These are phyloP conservation scores for Gliomastix tumulicola DNA, from an alignment of 2,329 filamentous ascomycete species.

Conservation along the genomic window DNA sequence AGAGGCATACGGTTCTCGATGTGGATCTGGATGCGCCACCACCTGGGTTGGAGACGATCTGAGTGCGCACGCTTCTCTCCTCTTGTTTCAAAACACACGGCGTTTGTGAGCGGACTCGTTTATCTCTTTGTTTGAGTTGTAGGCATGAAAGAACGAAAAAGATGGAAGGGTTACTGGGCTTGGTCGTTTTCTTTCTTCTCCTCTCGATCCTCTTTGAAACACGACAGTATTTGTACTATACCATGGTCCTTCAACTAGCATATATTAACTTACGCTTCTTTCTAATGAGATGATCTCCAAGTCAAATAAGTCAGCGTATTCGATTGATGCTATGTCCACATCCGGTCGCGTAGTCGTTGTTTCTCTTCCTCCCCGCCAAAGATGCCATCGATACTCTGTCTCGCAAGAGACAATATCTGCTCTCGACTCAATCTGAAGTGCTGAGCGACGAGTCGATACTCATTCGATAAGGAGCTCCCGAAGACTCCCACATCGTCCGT, in stretches of 20 bases:
- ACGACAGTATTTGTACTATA: too few relatives aligned
- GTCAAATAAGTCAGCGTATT: background rate
- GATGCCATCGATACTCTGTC: constrained; percentile 55
- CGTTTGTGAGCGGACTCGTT: too few relatives aligned
- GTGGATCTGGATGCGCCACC: constrained; percentile 51
- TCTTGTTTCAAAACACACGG: too few relatives aligned
- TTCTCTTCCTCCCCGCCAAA: constrained; percentile 61
- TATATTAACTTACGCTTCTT: too few relatives aligned
- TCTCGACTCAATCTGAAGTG: constrained; percentile 53
- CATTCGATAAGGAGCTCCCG: constrained; percentile 67
- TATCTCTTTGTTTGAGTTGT: too few relatives aligned
- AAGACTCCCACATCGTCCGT: constrained; percentile 84
- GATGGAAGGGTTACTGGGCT: too few relatives aligned
- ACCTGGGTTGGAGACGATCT: constrained; percentile 15
- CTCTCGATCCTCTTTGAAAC: too few relatives aligned
- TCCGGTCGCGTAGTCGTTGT: constrained; percentile 40
- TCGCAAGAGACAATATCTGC: constrained; percentile 47
- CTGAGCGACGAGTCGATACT: constrained; percentile 65
- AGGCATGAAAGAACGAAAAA: too few relatives aligned
- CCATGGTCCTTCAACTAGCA: too few relatives aligned
- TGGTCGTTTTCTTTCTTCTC: too few relatives aligned
- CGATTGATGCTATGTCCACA: constrained; percentile 29
- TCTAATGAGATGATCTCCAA: background rate
- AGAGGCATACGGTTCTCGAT: constrained; percentile 40
- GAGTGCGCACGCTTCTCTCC: too few relatives aligned